A percentile compares a stretch with the other conserved stretches of the same genome.
These are phyloP conservation scores for Irpex sp. DNA, from an alignment of 1,284 basidiomycete genomes.

Conservation along the genomic window DNA sequence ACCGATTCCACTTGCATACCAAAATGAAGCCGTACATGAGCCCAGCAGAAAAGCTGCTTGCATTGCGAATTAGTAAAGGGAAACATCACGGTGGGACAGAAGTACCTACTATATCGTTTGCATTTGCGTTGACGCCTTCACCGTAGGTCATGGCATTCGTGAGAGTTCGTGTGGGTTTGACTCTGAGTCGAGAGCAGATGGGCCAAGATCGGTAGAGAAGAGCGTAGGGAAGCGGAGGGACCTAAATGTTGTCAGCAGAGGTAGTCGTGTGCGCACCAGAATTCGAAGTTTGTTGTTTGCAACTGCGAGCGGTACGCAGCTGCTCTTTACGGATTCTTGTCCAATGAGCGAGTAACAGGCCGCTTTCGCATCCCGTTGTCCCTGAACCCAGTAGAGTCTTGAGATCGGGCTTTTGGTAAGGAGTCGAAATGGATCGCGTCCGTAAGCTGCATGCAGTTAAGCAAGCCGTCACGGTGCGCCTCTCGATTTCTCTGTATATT, in stretches of 20 bases:
- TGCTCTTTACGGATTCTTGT: conserved; percentile 40
- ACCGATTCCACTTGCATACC: no score
- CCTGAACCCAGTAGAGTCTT: conserved; percentile 73
- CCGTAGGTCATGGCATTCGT: conserved; percentile 79
- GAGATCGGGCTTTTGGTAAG: conserved; percentile 71
- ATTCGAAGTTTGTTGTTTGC: conserved; percentile 38
- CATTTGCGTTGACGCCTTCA: conserved; percentile 64
- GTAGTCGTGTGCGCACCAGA: conserved; percentile 23
- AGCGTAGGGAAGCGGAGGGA: conserved; percentile 72
- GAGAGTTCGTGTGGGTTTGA: conserved; percentile 70
- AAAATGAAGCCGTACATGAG: no score
- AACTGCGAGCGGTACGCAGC: conserved; percentile 46
- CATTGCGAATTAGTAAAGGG: no score
- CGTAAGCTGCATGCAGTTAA: conserved; percentile 89
- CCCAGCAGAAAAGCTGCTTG: no score
- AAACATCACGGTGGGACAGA: no score
- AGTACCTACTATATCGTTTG: conserved; percentile 34
- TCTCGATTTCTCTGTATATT: conserved; percentile 35
- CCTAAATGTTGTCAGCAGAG: conserved; percentile 20
- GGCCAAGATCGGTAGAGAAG: conserved; percentile 79
- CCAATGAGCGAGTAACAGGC: conserved; percentile 42
- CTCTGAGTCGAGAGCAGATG: conserved; percentile 81
- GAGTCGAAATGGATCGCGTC: conserved; percentile 49
- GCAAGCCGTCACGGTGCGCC: conserved; percentile 64
- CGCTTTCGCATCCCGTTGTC: conserved; percentile 51